phyloP scores from a whole-genome alignment of 2,329 filamentous ascomycete species.

The Penicillium sp. region DNA sequence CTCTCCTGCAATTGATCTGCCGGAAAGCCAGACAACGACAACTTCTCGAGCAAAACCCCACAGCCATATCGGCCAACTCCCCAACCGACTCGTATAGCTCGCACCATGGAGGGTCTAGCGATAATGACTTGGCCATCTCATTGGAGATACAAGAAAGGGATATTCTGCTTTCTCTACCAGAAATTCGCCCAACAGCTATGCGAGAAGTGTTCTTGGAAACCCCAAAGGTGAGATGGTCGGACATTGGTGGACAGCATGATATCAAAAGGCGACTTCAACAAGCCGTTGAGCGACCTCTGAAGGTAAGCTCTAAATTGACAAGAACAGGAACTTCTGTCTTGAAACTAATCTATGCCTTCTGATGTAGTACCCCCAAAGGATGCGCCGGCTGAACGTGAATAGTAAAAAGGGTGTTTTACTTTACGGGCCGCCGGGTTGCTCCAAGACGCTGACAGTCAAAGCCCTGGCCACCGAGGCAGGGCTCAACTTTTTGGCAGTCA shows the following conservation, averaged over 20 bases:
- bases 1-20: conserved; percentile 59
- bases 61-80: not conserved
- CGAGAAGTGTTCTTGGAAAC: conserved; percentile 86
- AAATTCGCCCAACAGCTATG: conserved; percentile 80
- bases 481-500: conserved; percentile 91
- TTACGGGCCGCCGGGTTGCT: conserved; percentile 91
- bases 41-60: conserved; percentile 15
- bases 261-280: conserved; percentile 68
- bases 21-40: conserved; percentile 40
- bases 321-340: not conserved
- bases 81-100: not conserved
- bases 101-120: not conserved
- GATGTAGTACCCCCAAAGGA: conserved; percentile 49
- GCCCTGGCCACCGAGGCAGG: conserved; percentile 87
- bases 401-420: conserved; percentile 80
- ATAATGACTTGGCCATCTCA: conserved; percentile 20
- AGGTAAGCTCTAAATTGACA: conserved; percentile 37
- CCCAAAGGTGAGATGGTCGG: conserved; percentile 78
- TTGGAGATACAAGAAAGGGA: conserved; percentile 38
- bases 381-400: conserved; percentile 53
- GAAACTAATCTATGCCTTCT: conserved; percentile 6
- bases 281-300: conserved; percentile 59
- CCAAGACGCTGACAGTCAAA: conserved; percentile 89
- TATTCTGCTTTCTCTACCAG: conserved; percentile 56
- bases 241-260: conserved; percentile 80